Evolutionary conservation across 495 filamentous ascomycete species (phyloP), one percentile per base, ranked within the genome.

Genomic region (Chlorociboria aeruginascens): DNA sequence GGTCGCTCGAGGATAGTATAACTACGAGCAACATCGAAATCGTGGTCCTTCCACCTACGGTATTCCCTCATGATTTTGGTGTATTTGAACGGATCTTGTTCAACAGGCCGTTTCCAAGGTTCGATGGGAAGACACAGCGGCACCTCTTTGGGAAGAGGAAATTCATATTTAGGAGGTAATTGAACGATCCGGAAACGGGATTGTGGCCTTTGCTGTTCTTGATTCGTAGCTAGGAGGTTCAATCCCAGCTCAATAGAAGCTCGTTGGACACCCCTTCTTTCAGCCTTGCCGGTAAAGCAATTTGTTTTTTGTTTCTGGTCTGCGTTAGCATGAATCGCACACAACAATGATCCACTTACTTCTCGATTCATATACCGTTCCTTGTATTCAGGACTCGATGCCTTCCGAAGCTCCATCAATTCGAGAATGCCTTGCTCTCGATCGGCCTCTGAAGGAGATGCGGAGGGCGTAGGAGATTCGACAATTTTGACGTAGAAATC

Each of bases 181-280:
- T 43, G 32, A 12, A 55, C 28, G 0, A 46, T 45, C 32, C 56
- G 37, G 28, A 59, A 59, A 6, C 46, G 45, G 32, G 55, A 49
- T 1, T 43, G 16, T 9, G 56, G 56, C 9, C 53, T 46, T 36
- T 56, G 56, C 35, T 59, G 56, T 34, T 59, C 56, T 31, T 56
- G 43, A 48, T 54, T 59, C 3, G 50, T 53, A 7, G 47, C 46
- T 6, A 56, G 12, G 16, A 50, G 32, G 14, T 59, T 56, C 10
- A 59, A 37, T 6, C 25, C 43, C 1, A 59, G 38, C 38, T 59
- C 50, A 32, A 56, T 48, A 12, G 53, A 43, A 10, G 56, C 56
- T 40, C 53, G 14, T 49, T 50, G 50, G 30, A 59, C 38, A 14
- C 56, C 56, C 12, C 56, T 20, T 13, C 49, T 41, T 41, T 59